Evolutionary conservation across 768 basidiomycete species (phyloP).

Genomic region (Chiua virens): DNA sequence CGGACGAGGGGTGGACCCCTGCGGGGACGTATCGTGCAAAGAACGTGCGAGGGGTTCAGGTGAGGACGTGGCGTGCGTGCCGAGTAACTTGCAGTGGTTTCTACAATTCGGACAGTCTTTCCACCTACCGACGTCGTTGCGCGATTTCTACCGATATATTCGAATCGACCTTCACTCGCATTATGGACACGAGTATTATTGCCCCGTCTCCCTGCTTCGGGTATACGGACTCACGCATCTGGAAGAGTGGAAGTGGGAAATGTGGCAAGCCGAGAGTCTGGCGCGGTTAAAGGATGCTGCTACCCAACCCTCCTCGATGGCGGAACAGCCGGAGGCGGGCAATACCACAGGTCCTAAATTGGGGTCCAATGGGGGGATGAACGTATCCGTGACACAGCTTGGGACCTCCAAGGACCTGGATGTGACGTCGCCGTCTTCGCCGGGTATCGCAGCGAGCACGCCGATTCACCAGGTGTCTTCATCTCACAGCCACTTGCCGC

Average conservation of each 20-base stretch:
- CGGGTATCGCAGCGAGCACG: background rate
- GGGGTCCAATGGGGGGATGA: slow-evolving; percentile 1
- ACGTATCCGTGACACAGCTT: slow-evolving; percentile 4
- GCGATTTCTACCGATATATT: slow-evolving; percentile 90
- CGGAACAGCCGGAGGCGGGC: slow-evolving; percentile 19
- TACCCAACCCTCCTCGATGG: slow-evolving; percentile 12
- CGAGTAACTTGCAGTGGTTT: too few relatives aligned
- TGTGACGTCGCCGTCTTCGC: background rate
- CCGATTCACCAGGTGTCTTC: background rate
- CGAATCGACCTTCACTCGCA: slow-evolving; percentile 92
- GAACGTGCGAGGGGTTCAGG: slow-evolving; percentile 91
- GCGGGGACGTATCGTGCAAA: slow-evolving; percentile 84
- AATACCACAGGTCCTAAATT: background rate
- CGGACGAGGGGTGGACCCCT: slow-evolving; percentile 61
- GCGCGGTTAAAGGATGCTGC: slow-evolving; percentile 40
- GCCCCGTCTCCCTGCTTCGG: slow-evolving; percentile 87
- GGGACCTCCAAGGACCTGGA: background rate
- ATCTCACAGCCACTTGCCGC: background rate
- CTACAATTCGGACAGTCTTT: too few relatives aligned
- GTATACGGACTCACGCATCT: slow-evolving; percentile 96
- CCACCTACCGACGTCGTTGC: slow-evolving; percentile 68
- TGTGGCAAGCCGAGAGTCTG: slow-evolving; percentile 71
- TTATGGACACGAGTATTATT: slow-evolving; percentile 95
- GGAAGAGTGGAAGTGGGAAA: slow-evolving; percentile 93
- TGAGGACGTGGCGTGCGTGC: slow-evolving; percentile 31